Evolutionary conservation across 2,329 filamentous ascomycete genomes (phyloP).

Genomic region (Colletotrichum destructivum): DNA sequence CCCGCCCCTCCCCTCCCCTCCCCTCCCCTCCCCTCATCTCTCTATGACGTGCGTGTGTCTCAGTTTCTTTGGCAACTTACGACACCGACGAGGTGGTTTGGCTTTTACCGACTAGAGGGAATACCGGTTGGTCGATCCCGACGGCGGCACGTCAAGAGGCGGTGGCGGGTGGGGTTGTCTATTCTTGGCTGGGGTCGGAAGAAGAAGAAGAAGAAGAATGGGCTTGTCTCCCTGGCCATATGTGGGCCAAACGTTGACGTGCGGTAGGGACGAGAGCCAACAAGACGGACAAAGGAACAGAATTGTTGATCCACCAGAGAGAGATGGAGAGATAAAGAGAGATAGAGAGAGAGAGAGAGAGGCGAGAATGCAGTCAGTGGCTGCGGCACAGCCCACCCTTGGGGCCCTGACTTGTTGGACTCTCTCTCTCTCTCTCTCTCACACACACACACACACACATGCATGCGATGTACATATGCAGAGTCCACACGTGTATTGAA

Average conservation of each 20-base stretch:
- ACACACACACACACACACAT: too few species aligned
- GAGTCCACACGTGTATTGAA: too few species aligned
- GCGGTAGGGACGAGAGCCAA: not conserved
- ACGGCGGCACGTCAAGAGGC: not conserved
- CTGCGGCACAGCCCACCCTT: conserved; percentile 31
- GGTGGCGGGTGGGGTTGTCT: too few species aligned
- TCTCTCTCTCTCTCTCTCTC: too few species aligned
- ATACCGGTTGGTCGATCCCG: not conserved
- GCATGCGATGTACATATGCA: too few species aligned
- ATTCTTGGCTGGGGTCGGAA: too few species aligned
- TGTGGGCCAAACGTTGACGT: conserved; percentile 2
- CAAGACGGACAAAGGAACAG: conserved; percentile 9
- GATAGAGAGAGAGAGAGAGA: not conserved
- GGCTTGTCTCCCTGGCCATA: not conserved
- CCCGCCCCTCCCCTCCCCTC: too few species aligned
- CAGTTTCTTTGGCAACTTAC: not conserved
- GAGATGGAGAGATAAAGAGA: too few species aligned
- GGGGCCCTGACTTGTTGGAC: not conserved
- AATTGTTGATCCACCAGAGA: too few species aligned
- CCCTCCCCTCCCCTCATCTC: too few species aligned
- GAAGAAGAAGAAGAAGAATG: not conserved
- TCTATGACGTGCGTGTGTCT: conserved; percentile 22
- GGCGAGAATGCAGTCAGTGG: conserved; percentile 33
- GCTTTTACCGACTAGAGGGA: not conserved
- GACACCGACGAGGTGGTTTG: conserved; percentile 2